A percentile compares a stretch with the other conserved stretches of the same genome.
phyloP scores from a whole-genome alignment of 1,284 basidiomycete species.

The Ganoderma resinaceum region DNA sequence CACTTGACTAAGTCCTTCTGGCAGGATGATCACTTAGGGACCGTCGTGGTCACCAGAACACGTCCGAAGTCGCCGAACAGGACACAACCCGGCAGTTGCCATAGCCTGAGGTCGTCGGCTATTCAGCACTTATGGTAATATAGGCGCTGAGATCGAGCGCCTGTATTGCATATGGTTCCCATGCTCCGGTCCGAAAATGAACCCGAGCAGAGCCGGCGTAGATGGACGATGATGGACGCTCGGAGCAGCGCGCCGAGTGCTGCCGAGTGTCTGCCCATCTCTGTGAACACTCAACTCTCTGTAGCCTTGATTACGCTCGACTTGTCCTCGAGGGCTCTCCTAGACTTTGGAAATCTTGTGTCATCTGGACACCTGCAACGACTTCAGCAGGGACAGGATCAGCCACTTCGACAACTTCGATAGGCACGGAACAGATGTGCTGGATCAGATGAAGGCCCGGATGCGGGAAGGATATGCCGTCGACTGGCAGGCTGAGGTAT shows the following conservation, averaged over 20 bases:
- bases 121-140: neutral
- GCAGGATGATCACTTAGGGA: too few relatives aligned
- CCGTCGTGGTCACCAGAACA: too few relatives aligned
- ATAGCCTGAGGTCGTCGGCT: too few relatives aligned
- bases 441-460: slow-evolving; percentile 44
- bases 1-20: too few relatives aligned
- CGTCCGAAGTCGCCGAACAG: too few relatives aligned
- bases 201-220: neutral
- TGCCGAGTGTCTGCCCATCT: too few relatives aligned
- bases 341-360: too few relatives aligned
- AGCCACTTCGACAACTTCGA: slow-evolving; percentile 60
- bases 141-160: neutral
- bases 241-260: too few relatives aligned
- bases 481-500: slow-evolving; percentile 56
- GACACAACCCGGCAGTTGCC: too few relatives aligned
- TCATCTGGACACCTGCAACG: too few relatives aligned
- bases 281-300: neutral
- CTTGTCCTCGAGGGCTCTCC: neutral
- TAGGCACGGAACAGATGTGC: slow-evolving; percentile 37
- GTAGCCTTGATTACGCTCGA: neutral
- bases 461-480: slow-evolving; percentile 51
- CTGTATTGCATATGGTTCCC: neutral
- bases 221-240: too few relatives aligned
- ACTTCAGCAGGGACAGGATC: slow-evolving; percentile 56
- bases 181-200: neutral